Evolutionary conservation across 345 rosid genomes (phyloP).

Genomic region (Eucalyptus caleyi): DNA sequence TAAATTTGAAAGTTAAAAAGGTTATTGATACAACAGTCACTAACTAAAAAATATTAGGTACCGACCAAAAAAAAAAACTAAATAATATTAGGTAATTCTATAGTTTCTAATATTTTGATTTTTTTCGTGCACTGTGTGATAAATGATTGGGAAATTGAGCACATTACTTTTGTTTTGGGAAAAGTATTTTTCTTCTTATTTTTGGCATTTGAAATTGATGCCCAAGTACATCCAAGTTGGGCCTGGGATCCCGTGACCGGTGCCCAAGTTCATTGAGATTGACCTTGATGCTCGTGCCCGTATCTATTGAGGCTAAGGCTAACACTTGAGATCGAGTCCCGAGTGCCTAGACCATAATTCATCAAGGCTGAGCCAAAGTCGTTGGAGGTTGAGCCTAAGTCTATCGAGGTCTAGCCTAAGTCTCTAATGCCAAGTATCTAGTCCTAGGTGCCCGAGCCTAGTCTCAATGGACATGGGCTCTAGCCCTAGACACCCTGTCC

Average conservation of each 20-base stretch:
- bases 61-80: neutral
- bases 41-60: neutral
- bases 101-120: neutral
- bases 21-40: neutral
- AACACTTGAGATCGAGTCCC: fast-evolving
- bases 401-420: too few relatives aligned
- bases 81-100: neutral
- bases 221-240: too few relatives aligned
- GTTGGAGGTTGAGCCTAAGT: neutral
- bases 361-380: neutral
- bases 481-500: neutral
- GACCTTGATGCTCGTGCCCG: fast-evolving
- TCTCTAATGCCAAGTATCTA: neutral
- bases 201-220: neutral
- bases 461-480: neutral
- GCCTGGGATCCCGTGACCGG: fast-evolving
- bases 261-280: neutral
- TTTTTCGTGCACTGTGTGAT: neutral
- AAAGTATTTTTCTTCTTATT: neutral
- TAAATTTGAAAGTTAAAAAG: neutral
- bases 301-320: neutral
- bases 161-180: neutral
- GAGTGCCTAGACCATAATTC: too few relatives aligned
- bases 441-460: neutral
- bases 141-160: neutral